Evolutionary conservation across 2,329 filamentous ascomycete species (phyloP).

Genomic region (Colletotrichum higginsianum): DNA sequence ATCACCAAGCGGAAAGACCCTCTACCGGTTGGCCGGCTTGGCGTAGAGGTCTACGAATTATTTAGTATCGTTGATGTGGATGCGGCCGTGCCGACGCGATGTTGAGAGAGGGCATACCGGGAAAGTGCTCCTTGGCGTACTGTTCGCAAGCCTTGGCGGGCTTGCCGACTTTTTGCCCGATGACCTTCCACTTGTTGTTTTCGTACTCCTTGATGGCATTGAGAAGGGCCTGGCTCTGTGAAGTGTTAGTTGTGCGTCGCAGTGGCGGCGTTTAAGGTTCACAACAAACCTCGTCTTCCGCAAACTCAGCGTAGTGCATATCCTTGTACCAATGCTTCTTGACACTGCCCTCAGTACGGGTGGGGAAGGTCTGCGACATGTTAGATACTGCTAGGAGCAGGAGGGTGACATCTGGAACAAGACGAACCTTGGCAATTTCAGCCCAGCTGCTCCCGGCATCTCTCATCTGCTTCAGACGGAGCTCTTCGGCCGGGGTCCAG

Average conservation of each 20-base stretch:
- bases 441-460: conserved; percentile 96
- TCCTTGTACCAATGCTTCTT: conserved; percentile 99
- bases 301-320: conserved; percentile 99
- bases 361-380: conserved; percentile 82
- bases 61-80: conserved; percentile 50
- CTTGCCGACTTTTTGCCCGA: conserved; percentile 97
- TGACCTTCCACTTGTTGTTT: conserved; percentile 98
- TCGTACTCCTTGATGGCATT: conserved; percentile 99
- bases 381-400: conserved; percentile 6
- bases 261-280: conserved; percentile 35
- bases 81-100: conserved; percentile 44
- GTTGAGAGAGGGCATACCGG: conserved; percentile 58
- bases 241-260: conserved; percentile 41
- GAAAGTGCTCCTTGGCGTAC: conserved; percentile 96
- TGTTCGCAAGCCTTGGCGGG: conserved; percentile 89
- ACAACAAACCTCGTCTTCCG: conserved; percentile 88
- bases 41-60: conserved; percentile 54
- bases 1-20: conserved; percentile 43
- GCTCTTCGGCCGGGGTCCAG: conserved; percentile 96
- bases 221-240: conserved; percentile 82
- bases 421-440: conserved; percentile 92
- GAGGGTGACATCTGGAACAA: background rate
- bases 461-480: conserved; percentile 92
- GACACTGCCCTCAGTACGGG: conserved; percentile 94
- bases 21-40: conserved; percentile 56